Percentiles rank a stretch among this genome's conserved stretches.
These are phyloP conservation scores for Botrytis elliptica DNA, from an alignment of 2,329 filamentous ascomycete species.

Conservation along the genomic window DNA sequence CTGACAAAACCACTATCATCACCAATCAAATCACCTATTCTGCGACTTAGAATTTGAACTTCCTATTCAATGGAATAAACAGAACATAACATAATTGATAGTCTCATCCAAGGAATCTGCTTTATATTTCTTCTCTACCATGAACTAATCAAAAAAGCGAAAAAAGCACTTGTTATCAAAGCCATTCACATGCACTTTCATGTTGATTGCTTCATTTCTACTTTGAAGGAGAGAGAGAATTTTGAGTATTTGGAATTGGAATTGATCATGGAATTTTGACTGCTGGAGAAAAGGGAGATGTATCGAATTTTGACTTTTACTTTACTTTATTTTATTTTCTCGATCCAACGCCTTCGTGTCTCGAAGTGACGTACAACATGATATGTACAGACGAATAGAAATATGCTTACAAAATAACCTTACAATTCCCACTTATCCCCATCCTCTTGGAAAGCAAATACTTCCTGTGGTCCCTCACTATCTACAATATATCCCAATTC, in stretches of 20 bases:
- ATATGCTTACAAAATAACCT: neutral
- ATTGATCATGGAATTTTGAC: neutral
- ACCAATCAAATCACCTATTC: no score
- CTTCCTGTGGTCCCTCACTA: constrained; percentile 48
- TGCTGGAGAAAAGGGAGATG: no score
- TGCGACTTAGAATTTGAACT: neutral
- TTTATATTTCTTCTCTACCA: neutral
- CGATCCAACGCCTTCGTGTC: neutral
- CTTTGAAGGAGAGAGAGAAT: neutral
- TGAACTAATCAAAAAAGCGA: neutral
- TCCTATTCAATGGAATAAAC: neutral
- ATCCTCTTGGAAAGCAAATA: constrained; percentile 17
- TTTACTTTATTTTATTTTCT: neutral
- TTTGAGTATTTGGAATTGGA: neutral
- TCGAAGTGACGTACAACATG: neutral
- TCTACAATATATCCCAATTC: constrained; percentile 55
- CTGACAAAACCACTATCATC: neutral
- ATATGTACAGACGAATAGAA: neutral
- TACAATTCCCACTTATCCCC: constrained; percentile 8
- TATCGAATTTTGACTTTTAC: neutral
- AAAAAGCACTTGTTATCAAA: neutral
- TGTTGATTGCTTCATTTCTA: neutral
- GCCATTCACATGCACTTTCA: neutral
- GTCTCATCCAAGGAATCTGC: neutral
- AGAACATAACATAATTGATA: neutral